Percentiles rank a stretch among this genome's conserved stretches.
These are phyloP conservation scores for Physaria fendleri DNA, from an alignment of 345 rosid species.

Conservation along the genomic window DNA sequence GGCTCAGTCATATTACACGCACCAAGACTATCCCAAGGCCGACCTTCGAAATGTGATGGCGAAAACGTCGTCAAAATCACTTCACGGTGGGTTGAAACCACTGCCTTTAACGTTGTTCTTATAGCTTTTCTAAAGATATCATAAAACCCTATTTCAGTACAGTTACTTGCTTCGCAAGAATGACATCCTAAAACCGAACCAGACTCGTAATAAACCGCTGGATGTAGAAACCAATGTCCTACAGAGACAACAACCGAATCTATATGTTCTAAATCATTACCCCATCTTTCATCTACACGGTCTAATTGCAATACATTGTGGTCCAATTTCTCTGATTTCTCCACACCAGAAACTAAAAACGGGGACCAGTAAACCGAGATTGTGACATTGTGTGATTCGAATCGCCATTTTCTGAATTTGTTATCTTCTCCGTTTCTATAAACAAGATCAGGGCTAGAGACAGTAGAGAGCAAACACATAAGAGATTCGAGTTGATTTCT, in stretches of 20 bases:
- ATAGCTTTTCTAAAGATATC: slow-evolving; percentile 67
- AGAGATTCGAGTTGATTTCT: slow-evolving; percentile 95
- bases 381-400: slow-evolving; percentile 45
- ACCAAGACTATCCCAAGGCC: slow-evolving; percentile 78
- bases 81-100: slow-evolving; percentile 29
- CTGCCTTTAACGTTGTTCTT: slow-evolving; percentile 51
- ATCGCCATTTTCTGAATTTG: slow-evolving; percentile 74
- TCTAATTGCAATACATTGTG: slow-evolving; percentile 66
- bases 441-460: slow-evolving; percentile 48
- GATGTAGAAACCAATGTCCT: slow-evolving; percentile 95
- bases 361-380: slow-evolving; percentile 94
- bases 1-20: slow-evolving; percentile 87
- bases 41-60: slow-evolving; percentile 93
- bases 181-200: slow-evolving; percentile 75
- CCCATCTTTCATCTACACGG: slow-evolving; percentile 77
- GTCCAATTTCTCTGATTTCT: slow-evolving; percentile 71
- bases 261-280: slow-evolving; percentile 43
- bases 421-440: slow-evolving; percentile 64
- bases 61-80: slow-evolving; percentile 70
- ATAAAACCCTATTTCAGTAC: slow-evolving; percentile 72
- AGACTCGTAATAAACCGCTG: slow-evolving; percentile 71
- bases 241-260: slow-evolving; percentile 62
- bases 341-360: slow-evolving; percentile 74
- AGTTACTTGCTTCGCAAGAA: slow-evolving; percentile 61
- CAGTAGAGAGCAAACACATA: slow-evolving; percentile 66